Evolutionary conservation across 2,329 filamentous ascomycete species (phyloP), one percentile per base, ranked within the genome.

Genomic region (Pyricularia grisea): DNA sequence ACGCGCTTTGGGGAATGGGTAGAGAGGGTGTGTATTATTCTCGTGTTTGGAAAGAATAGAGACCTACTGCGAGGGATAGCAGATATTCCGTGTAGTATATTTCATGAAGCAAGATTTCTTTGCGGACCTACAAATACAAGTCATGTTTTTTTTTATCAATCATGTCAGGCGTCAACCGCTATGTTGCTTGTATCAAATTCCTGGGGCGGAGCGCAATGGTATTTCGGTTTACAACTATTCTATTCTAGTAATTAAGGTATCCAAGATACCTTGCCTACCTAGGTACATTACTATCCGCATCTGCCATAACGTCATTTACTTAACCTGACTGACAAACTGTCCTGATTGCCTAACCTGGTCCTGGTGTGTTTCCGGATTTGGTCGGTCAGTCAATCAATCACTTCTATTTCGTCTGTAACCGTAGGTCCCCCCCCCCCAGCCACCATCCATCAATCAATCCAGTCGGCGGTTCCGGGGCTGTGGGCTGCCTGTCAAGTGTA

Each of bases 1-100:
- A 28, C n/a, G n/a, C 31, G 31, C 83, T 67, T 77, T 88, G 72
- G 85, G 88, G 61, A 79, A 77, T 71, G 76, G 76, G 63, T 82
- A 79, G 74, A 84, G 81, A 76, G 42, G 42, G 12, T n/a, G 42
- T 50, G 42, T 50, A 50, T 7, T 50, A 50, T 50, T 20, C 3
- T n/a, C 20, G n/a, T 2, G 42, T n/a, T 20, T 50, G 42, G 42
- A n/a, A 50, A 50, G 42, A 50, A 50, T 50, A 50, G 20, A 50
- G 2, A 6, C 17, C 42, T n/a, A 9, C 42, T n/a, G 17, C 42
- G 14, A 50, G 42, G 17, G 42, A 50, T 50, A 50, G 42, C 17
- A 50, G 42, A 50, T n/a, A 50, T 20, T 50, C n/a, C 42, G 42
- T 50, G 42, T 50, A 50, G 42, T 50, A 50, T 50, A 50, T 50